Base-by-base conservation (phyloP, 2,329 filamentous ascomycete genomes). In the Orbilia ellipsospora region DNA sequence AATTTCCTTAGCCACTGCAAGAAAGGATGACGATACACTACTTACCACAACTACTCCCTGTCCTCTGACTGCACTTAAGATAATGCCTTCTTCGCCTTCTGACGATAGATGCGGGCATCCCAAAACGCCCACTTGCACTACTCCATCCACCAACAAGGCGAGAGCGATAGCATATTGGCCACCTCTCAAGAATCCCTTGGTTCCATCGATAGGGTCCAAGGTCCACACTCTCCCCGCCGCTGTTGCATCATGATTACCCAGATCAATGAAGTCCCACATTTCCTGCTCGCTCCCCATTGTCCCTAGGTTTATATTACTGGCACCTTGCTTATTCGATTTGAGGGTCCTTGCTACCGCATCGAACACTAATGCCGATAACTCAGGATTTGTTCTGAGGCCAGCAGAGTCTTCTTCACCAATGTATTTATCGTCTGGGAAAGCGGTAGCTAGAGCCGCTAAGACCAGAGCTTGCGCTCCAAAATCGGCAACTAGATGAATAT, bases 301-400 rank as follows among this genome's bases (percentile, higher is more conserved):
- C n/a, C n/a, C n/a, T n/a, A n/a, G n/a, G n/a, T n/a, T n/a, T n/a
- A n/a, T n/a, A n/a, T n/a, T n/a, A n/a, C n/a, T n/a, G n/a, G 36
- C 28, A 23, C 55, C 55, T 59, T n/a, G 28, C 15, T 42, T 59
- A 90, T 40, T 87, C 85, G 67, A 97, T 87, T 5, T 59, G 55
- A n/a, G n/a, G n/a, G n/a, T n/a, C n/a, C n/a, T n/a, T n/a, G n/a
- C n/a, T n/a, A n/a, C n/a, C n/a, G n/a, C n/a, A n/a, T n/a, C n/a
- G n/a, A n/a, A n/a, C n/a, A n/a, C n/a, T n/a, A n/a, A n/a, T 52
- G 90, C 90, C 72, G 87, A 85, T 81, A 89, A 86, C 78, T 97
- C 93, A 70, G 97, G 86, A 62, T 90, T 74, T 98, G 87, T 79
- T 90, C 87, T 74, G 88, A 82, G 0, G 87, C 84, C n/a, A n/a